Evolutionary conservation across 2,329 filamentous ascomycete genomes (phyloP).

Genomic region (Botrytis hyacinthi): DNA sequence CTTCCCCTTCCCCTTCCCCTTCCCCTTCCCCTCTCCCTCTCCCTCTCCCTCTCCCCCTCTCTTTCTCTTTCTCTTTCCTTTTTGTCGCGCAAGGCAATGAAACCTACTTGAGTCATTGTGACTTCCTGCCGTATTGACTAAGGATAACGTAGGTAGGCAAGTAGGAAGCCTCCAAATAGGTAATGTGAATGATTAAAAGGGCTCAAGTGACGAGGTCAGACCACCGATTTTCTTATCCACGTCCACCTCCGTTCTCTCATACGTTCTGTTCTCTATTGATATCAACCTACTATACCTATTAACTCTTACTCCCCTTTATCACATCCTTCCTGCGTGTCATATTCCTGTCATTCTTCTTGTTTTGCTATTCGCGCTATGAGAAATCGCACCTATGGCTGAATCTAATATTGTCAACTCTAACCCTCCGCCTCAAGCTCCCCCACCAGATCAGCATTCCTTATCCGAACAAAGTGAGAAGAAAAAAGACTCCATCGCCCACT

Average conservation of each 20-base stretch:
- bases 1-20: too few relatives aligned
- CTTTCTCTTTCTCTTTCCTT: not conserved
- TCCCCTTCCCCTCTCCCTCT: too few relatives aligned
- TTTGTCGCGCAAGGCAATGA: not conserved
- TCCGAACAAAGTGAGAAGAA: conserved; percentile 18
- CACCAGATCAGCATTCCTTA: conserved; percentile 24
- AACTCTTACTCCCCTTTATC: not conserved
- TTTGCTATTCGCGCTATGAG: conserved; percentile 7
- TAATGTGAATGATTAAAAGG: conserved; percentile 6
- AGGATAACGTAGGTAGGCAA: not conserved
- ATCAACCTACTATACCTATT: not conserved
- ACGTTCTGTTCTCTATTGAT: not conserved
- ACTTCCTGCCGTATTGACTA: not conserved
- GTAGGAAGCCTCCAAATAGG: not conserved
- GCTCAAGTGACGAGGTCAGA: conserved; percentile 22
- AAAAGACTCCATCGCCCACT: too few relatives aligned
- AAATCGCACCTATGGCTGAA: conserved; percentile 24
- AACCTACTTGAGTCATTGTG: not conserved
- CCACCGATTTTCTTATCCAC: not conserved
- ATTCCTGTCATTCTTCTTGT: not conserved
- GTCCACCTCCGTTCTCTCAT: not conserved
- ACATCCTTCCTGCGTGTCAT: not conserved
- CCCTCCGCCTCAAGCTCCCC: conserved; percentile 22
- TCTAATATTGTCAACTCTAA: conserved; percentile 21
- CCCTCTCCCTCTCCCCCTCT: too few relatives aligned